Base-by-base conservation (phyloP, 2,329 filamentous ascomycete genomes). In the Colletotrichum shisoi region DNA sequence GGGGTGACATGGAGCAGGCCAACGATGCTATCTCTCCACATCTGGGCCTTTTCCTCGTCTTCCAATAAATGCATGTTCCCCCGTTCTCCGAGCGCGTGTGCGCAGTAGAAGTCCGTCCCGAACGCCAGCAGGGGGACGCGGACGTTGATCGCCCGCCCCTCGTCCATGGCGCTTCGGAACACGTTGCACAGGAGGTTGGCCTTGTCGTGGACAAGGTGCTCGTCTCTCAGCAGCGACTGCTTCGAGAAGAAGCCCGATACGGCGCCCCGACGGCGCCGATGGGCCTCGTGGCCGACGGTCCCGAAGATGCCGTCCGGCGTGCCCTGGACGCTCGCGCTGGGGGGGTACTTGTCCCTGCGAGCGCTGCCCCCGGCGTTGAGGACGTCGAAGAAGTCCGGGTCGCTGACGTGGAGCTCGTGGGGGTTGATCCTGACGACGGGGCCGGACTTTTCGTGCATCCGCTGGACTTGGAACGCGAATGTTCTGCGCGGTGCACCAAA, bases 281-380 rank as follows among this genome's bases (percentile, higher is more conserved):
- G 45, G 15, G n/a, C 48, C 7, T 37, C 31, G 48, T 51, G 58
- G 64, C 76, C 74, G 51, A 74, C 70, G 63, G 77, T 77, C 54
- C 77, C 72, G 68, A 78, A 74, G 61, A 48, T 54, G 27, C 57
- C 57, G 17, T 58, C 13, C 17, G 63, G 58, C 31, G 54, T 61
- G 56, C 51, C 51, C 31, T 53, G 51, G 31, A 53, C 51, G 37
- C 51, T 21, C 4, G 51, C 51, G 37, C 27, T 53, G 1, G 17
- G 51, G 40, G 27, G 31, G 2, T 53, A 37, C 12, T 53, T 53
- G 53, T 60, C 48, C 37, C 17, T 56, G 34, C 70, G 67, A 9
- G 54, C 53, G 44, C 48, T 58, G 45, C 39, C 52, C 15, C 44
- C 49, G 11, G 53, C 60, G 39, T 62, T 71, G 9, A 72, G 40